Base-by-base conservation (phyloP, 1,139 yeast genomes). In the Yamadazyma diospyri region DNA sequence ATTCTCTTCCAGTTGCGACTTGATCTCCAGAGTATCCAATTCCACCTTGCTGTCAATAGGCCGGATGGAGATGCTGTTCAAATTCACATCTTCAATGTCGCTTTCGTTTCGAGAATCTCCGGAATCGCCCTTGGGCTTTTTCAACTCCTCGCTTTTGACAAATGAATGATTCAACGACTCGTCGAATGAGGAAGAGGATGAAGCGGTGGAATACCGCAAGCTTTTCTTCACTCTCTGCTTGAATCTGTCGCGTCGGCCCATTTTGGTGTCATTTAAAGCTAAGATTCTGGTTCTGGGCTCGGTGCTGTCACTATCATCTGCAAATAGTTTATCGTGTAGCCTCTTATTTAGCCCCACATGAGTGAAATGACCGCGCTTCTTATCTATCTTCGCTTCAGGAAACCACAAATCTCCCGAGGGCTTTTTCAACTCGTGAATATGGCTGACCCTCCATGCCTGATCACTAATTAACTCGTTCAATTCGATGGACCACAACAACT, bases 401-500 rank as follows among this genome's bases (percentile, higher is more conserved):
- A 72, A 80, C 83, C 89, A 78, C 6, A 69, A 50, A 19, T 70
- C 64, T 0, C 88, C 88, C 6, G 64, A 55, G 0, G 81, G 61
- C 34, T 69, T 67, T 25, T 59, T 57, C 32, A 85, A 56, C 43
- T 80, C 81, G 45, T 70, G 61, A 78, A 85, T 78, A 48, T 81
- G 82, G n/a, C 62, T 55, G 6, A 69, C 60, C 44, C 89, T 65
- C 92, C 94, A 85, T 0, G 72, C 59, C 16, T 69, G 42, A 51
- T 86, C 95, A 32, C 74, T 69, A 6, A 76, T 58, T 23, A 72
- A 54, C 49, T 86, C 95, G 34, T 75, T 64, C 29, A 81, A 55
- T 35, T 79, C 84, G 3, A 85, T 69, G 26, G 81, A 78, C 95
- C 95, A 86, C 4, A 66, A 32, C 57, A 61, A 57, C 40, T 53